Evolutionary conservation across 306 rosid genomes (phyloP), one percentile per base, ranked within the genome.

Genomic region (Prunus padus): DNA sequence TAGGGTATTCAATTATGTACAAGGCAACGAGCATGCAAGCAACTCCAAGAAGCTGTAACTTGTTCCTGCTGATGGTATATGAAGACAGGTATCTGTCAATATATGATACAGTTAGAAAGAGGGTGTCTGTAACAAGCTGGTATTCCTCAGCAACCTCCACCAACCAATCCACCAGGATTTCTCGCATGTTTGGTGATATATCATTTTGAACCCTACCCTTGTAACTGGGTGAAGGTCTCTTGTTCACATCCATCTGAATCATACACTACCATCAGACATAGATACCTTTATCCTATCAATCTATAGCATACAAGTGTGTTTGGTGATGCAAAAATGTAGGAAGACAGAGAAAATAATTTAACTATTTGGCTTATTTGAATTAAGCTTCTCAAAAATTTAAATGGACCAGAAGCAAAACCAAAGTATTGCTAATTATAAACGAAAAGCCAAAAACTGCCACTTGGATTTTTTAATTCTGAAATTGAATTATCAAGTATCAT

Each of bases 21-120:
- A 79, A 80, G 69, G 89, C 86, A 79, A 80, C 67, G 45, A 79
- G 72, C 89, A 86, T 80, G 76, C 81, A 79, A 42, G 78, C 70
- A 71, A 84, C 88, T 23, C 86, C 90, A 33, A 86, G 81, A 59
- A 86, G 88, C 76, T 86, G 90, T 14, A 86, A 79, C 68, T 71
- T 77, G 46, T 28, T 66, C 64, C 42, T 73, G 67, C 60, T 56
- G 76, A 86, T 37, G 28, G 66, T 67, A 56, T 68, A 62, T 1
- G 73, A 33, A 54, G 90, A 84, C 19, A 86, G 78, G 77, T 70
- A 84, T 57, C 86, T 77, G 79, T 86, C 88, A 19, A 86, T 9
- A 37, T 68, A 72, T 52, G 84, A 79, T n/a, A 79, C 80, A 10
- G 84, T 74, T 50, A 86, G 79, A 71, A 73, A 84, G 18, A 86